Base-by-base conservation (phyloP, 805 yeast species). In the Wickerhamiella bombiphila region DNA sequence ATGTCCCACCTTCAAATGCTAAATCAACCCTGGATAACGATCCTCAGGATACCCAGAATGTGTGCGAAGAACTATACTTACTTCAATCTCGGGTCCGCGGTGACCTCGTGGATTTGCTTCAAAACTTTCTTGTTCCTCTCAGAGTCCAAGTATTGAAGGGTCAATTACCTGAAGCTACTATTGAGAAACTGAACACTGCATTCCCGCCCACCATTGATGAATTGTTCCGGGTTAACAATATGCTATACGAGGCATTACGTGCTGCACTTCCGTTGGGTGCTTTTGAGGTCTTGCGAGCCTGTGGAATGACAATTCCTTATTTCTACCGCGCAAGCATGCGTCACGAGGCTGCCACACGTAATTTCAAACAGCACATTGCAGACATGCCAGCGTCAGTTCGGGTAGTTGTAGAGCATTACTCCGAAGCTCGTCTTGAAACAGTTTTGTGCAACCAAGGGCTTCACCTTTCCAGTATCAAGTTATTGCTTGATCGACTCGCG, bases 191-290 rank as follows among this genome's bases (percentile, higher is more conserved):
- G 24, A 86, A 88, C 55, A 66, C 74, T 35, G 66, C 83, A 1
- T 85, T 88, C 52, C 96, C 97, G 2, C 96, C 96, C 1, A 88
- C 97, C 0, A 79, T 88, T 15, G 96, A 88, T 57, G 97, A 88
- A 59, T 76, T 88, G 14, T 80, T 93, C 8, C 67, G 96, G 51
- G 76, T 88, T 29, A 86, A 86, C 53, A 81, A 94, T 52, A 74
- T 88, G 3, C 72, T 82, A 41, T 69, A 80, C 43, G 93, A 80
- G 47, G 72, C 91, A 17, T 58, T 88, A 39, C 70, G 72, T 41
- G 57, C 68, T 13, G 88, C 96, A 0, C 51, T 63, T 2, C 72
- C 76, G 0, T 72, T 57, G 52, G 95, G 95, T 2, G 70, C 78
- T 36, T 66, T 69, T 36, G 96, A 88, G 56, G 65, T 82, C 3